Percentiles rank a stretch among this genome's conserved stretches.
These are phyloP conservation scores for Micromonas pusilla DNA, from an alignment of 139 green algal species.

Conservation along the genomic window DNA sequence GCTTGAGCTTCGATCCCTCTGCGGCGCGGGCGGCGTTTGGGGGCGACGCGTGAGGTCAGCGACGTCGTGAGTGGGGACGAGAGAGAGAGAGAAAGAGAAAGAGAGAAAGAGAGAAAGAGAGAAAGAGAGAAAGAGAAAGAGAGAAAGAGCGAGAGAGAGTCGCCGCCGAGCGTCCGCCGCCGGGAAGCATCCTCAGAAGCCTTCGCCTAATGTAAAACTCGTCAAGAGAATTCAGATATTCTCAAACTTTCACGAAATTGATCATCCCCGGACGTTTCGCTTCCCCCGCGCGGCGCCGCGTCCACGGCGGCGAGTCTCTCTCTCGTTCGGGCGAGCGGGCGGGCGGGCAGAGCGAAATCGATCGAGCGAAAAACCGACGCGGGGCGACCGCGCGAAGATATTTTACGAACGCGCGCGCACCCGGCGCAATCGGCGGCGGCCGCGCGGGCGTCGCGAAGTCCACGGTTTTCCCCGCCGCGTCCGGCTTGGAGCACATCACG, in stretches of 20 bases:
- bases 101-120: too few species aligned
- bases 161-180: too few species aligned
- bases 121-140: too few species aligned
- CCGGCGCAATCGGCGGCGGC: not conserved
- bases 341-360: too few species aligned
- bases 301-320: too few species aligned
- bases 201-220: constrained; percentile 9
- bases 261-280: too few species aligned
- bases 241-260: not conserved
- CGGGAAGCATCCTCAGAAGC: constrained; percentile 4
- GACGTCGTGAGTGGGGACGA: too few species aligned
- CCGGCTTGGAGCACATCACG: constrained; percentile 86
- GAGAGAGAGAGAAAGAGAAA: too few species aligned
- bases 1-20: not conserved
- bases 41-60: too few species aligned
- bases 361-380: not conserved
- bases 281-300: too few species aligned
- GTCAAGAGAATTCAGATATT: constrained; percentile 15
- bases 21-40: not conserved
- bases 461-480: constrained; percentile 13
- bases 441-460: constrained; percentile 9
- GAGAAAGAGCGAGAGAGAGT: too few species aligned
- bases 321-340: too few species aligned
- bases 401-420: not conserved
- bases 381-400: not conserved